phyloP scores from a whole-genome alignment of 2,329 filamentous ascomycete genomes.

The Cladosporium oxysporum region DNA sequence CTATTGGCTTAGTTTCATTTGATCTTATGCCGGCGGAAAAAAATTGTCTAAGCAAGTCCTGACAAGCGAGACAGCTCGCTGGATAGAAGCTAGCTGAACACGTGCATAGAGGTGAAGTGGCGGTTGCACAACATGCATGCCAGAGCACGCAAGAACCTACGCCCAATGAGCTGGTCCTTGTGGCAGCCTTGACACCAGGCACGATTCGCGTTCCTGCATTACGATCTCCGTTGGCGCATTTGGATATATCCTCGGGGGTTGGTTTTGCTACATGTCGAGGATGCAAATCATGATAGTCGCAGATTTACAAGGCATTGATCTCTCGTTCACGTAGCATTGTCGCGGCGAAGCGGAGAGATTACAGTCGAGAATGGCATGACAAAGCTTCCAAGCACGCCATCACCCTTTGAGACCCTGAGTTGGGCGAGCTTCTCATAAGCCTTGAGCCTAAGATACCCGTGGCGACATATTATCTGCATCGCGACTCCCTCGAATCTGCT shows the following conservation, averaged over 20 bases:
- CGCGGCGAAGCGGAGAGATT: neutral
- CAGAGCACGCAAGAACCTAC: conserved; percentile 10
- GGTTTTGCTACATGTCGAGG: neutral
- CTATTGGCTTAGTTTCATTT: neutral
- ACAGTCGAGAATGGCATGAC: neutral
- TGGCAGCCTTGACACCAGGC: neutral
- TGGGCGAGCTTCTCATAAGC: neutral
- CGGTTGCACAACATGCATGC: conserved; percentile 14
- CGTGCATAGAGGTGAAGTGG: neutral
- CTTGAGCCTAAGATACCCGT: neutral
- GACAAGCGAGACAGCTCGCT: neutral
- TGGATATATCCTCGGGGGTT: neutral
- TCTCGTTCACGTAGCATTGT: neutral
- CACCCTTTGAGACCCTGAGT: neutral
- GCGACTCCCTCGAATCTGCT: neutral
- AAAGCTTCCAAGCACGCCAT: conserved; percentile 7
- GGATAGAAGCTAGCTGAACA: neutral
- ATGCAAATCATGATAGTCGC: neutral
- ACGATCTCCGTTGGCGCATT: neutral
- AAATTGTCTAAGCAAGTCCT: neutral
- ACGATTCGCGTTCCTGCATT: conserved; percentile 11
- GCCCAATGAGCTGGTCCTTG: conserved; percentile 1
- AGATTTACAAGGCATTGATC: neutral
- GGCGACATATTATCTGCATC: neutral
- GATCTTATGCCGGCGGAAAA: neutral